Evolutionary conservation across 2,329 filamentous ascomycete species (phyloP).

Genomic region (Lasiodiplodia citricola): DNA sequence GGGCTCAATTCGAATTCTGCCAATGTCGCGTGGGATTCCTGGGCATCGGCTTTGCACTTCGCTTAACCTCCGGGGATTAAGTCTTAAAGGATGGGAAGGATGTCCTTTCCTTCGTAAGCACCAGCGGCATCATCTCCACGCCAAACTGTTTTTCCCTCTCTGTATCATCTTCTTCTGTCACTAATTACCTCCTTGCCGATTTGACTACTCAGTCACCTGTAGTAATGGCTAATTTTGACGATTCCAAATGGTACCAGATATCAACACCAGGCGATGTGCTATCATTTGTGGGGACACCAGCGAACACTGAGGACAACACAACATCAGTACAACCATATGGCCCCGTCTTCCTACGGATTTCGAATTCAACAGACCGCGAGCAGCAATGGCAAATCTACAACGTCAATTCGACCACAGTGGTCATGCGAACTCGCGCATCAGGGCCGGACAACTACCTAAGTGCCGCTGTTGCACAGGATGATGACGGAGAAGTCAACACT

Average conservation of each 20-base stretch:
- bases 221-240: slow-evolving; percentile 18
- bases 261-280: background rate
- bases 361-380: slow-evolving; percentile 11
- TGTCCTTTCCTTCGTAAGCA: no score
- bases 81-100: no score
- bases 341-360: slow-evolving; percentile 6
- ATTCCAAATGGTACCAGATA: slow-evolving; percentile 27
- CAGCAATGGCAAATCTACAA: slow-evolving; percentile 28
- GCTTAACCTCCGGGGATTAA: no score
- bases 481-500: background rate
- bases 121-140: no score
- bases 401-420: slow-evolving; percentile 2
- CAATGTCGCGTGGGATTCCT: no score
- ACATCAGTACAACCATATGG: slow-evolving; percentile 7
- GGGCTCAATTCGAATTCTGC: background rate
- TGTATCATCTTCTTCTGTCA: no score
- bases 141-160: no score
- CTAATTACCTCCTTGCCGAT: background rate
- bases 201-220: background rate
- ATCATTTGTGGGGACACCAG: slow-evolving; percentile 16
- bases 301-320: background rate
- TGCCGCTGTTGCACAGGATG: background rate
- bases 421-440: slow-evolving; percentile 24
- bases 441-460: slow-evolving; percentile 25
- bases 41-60: no score